Percentiles rank a stretch among this genome's conserved stretches.
Conservation (phyloP, 345 rosid species). For the Mercurialis annua region DNA sequence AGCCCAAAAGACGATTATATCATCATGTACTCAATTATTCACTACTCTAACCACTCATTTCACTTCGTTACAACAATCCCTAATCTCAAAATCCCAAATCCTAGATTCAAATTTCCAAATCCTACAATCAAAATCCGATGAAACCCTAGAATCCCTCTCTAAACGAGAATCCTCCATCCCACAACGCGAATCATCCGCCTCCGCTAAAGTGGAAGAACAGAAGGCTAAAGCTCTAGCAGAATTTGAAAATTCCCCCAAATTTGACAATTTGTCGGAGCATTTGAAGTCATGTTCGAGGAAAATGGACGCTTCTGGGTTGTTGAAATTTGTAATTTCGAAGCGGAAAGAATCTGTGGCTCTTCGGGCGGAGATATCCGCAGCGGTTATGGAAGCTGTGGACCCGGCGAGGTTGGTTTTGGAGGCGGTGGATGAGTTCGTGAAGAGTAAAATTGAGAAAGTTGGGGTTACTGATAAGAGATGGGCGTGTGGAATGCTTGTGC, state of each 20-base stretch:
- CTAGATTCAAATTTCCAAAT: conserved; percentile 43
- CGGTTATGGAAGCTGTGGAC: conserved; percentile 47
- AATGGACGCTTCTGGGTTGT: conserved; percentile 43
- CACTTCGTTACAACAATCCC: conserved; percentile 40
- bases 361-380: conserved; percentile 40
- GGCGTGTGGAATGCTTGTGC: conserved; percentile 54
- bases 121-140: conserved; percentile 28
- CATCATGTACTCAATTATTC: conserved; percentile 45
- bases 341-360: conserved; percentile 48
- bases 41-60: conserved; percentile 39
- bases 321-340: conserved; percentile 36
- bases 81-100: conserved; percentile 33
- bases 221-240: conserved; percentile 37
- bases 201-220: conserved; percentile 25
- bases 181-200: conserved; percentile 39
- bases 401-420: conserved; percentile 46
- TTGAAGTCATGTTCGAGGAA: conserved; percentile 36
- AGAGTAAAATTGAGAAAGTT: conserved; percentile 30
- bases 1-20: conserved; percentile 33
- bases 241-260: conserved; percentile 17
- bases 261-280: conserved; percentile 24
- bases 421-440: conserved; percentile 51
- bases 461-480: conserved; percentile 60
- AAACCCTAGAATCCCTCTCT: conserved; percentile 33
- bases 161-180: conserved; percentile 39